A percentile compares a stretch with the other conserved stretches of the same genome.
phyloP scores from a whole-genome alignment of 495 filamentous ascomycete genomes.

The Xylaria palmicola region DNA sequence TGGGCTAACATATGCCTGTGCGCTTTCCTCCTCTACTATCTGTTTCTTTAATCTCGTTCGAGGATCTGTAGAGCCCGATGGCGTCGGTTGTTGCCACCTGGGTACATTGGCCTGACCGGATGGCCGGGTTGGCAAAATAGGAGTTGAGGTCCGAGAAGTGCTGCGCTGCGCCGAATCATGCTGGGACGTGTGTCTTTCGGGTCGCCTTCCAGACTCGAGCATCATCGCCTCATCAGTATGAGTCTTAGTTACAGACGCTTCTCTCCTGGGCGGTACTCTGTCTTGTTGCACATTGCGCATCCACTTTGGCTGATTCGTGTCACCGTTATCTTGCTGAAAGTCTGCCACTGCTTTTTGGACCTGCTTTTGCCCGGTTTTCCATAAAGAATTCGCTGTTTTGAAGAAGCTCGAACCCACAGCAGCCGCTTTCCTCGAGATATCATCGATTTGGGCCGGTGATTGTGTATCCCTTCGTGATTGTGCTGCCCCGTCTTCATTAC shows the following conservation, averaged over 20 bases:
- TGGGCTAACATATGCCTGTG: constrained; percentile 86
- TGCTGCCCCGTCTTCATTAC: constrained; percentile 29
- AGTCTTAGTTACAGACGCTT: constrained; percentile 22
- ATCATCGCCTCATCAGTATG: constrained; percentile 88
- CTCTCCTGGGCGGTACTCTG: constrained; percentile 24
- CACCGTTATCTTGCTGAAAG: constrained; percentile 68
- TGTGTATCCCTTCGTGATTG: constrained; percentile 53
- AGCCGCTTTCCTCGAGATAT: constrained; percentile 76
- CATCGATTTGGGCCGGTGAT: constrained; percentile 64
- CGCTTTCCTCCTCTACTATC: constrained; percentile 74
- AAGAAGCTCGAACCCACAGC: constrained; percentile 79
- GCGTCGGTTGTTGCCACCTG: constrained; percentile 48
- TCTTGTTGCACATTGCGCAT: constrained; percentile 69
- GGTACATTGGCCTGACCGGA: constrained; percentile 26
- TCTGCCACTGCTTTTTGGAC: constrained; percentile 94
- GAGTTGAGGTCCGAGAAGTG: constrained; percentile 44
- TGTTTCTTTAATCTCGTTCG: constrained; percentile 64
- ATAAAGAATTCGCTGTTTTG: constrained; percentile 90
- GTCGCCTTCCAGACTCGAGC: constrained; percentile 67
- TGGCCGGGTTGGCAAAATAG: constrained; percentile 38
- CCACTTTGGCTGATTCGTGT: constrained; percentile 88
- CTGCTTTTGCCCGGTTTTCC: constrained; percentile 91
- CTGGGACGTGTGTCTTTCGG: constrained; percentile 40
- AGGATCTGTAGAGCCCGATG: constrained; percentile 47
- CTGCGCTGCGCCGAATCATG: constrained; percentile 23